phyloP scores from a whole-genome alignment of 2,329 filamentous ascomycete species.

The Blumeria hordei region DNA sequence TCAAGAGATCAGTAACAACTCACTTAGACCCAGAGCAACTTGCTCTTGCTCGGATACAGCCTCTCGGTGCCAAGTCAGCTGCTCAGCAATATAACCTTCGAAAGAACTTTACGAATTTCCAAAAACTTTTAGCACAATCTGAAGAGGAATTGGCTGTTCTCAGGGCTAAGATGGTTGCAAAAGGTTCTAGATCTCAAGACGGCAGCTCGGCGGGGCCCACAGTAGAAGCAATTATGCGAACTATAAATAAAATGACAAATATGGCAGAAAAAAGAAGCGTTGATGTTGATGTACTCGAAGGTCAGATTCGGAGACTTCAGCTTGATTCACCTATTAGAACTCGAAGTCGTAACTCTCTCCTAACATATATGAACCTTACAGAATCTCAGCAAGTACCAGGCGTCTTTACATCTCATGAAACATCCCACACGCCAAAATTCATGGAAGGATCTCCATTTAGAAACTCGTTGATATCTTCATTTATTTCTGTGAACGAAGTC shows the following conservation, averaged over 20 bases:
- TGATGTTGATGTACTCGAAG: slow-evolving; percentile 75
- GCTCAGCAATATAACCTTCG: slow-evolving; percentile 68
- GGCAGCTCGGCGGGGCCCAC: slow-evolving; percentile 36
- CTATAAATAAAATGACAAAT: slow-evolving; percentile 73
- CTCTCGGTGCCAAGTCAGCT: slow-evolving; percentile 63
- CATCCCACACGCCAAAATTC: slow-evolving; percentile 10
- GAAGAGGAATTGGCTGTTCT: slow-evolving; percentile 64
- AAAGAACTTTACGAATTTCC: slow-evolving; percentile 47
- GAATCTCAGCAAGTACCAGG: too few relatives aligned
- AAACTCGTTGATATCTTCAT: slow-evolving; percentile 12
- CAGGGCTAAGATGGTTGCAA: slow-evolving; percentile 48
- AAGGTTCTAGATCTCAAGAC: slow-evolving; percentile 24
- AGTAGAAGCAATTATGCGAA: slow-evolving; percentile 75
- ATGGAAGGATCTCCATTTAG: slow-evolving; percentile 9
- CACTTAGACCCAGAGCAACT: slow-evolving; percentile 42
- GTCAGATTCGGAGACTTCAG: slow-evolving; percentile 49
- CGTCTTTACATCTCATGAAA: too few relatives aligned
- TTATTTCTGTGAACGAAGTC: slow-evolving; percentile 6
- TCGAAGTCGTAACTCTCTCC: too few relatives aligned
- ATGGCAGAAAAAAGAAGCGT: slow-evolving; percentile 82
- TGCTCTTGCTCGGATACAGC: slow-evolving; percentile 40
- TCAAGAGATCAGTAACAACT: slow-evolving; percentile 50
- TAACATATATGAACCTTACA: too few relatives aligned
- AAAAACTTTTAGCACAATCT: slow-evolving; percentile 48
- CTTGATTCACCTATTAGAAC: slow-evolving; percentile 3